Evolutionary conservation across 1,284 basidiomycete genomes (phyloP).

Genomic region (Ceratobasidium sp.): DNA sequence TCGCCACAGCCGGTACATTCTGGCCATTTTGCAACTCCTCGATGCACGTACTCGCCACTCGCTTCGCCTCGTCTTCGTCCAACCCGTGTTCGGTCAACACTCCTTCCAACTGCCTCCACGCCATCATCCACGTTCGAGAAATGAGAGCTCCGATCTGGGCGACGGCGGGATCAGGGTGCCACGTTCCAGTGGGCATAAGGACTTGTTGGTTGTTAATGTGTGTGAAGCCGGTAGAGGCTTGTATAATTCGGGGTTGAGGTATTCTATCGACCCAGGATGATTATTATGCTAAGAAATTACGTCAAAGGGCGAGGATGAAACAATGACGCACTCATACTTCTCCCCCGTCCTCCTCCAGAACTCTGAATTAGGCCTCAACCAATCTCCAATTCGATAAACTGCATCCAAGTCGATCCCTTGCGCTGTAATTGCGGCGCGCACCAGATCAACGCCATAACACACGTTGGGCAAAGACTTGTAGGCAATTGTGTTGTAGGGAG

Average conservation of each 20-base stretch:
- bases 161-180: slow-evolving; percentile 41
- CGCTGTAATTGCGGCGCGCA: not conserved
- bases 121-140: not conserved
- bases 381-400: slow-evolving; percentile 24
- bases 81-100: slow-evolving; percentile 5
- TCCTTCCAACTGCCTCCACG: slow-evolving; percentile 33
- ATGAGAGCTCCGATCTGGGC: slow-evolving; percentile 9
- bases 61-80: slow-evolving; percentile 10
- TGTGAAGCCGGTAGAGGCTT: not conserved
- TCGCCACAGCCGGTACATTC: not conserved
- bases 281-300: not conserved
- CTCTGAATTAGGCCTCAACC: slow-evolving; percentile 12
- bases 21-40: not conserved
- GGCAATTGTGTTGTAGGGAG: slow-evolving; percentile 20
- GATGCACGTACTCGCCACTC: not conserved
- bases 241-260: not conserved
- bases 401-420: slow-evolving; percentile 34
- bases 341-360: slow-evolving; percentile 26
- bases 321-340: not conserved
- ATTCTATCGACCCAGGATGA: slow-evolving; percentile 17
- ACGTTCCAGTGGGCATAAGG: slow-evolving; percentile 25
- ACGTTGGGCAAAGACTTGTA: not conserved
- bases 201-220: slow-evolving; percentile 15
- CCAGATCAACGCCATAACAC: not conserved
- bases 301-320: not conserved